Evolutionary conservation across 192 early-diverging fungal species (phyloP).

Genomic region (Bifiguratus adelaidae): DNA sequence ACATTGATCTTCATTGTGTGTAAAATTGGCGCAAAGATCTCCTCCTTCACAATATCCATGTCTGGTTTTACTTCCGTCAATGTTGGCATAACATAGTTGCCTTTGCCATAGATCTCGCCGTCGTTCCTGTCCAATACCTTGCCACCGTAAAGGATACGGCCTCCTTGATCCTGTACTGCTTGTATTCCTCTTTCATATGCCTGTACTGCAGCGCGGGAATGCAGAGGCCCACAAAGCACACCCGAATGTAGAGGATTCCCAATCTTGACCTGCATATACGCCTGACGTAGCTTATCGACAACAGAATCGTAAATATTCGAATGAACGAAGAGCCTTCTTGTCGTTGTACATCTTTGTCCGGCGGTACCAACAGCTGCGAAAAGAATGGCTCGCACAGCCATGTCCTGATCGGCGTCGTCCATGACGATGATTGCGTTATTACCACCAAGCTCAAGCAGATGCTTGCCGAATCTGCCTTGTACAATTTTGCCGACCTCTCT

Average conservation of each 20-base stretch:
- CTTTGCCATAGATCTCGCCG: slow-evolving; percentile 25
- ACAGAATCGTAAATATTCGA: slow-evolving; percentile 80
- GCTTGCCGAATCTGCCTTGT: slow-evolving; percentile 80
- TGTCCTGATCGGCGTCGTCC: slow-evolving; percentile 82
- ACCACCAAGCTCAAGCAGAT: slow-evolving; percentile 84
- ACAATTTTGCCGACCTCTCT: slow-evolving; percentile 69
- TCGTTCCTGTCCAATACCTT: slow-evolving; percentile 57
- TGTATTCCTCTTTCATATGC: slow-evolving; percentile 65
- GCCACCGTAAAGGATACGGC: slow-evolving; percentile 79
- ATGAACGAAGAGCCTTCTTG: slow-evolving; percentile 83
- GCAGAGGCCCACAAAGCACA: slow-evolving; percentile 85
- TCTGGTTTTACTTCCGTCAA: slow-evolving; percentile 71
- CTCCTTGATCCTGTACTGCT: slow-evolving; percentile 73
- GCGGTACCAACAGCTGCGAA: slow-evolving; percentile 96
- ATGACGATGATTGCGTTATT: slow-evolving; percentile 95
- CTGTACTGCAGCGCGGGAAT: slow-evolving; percentile 75
- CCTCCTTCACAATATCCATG: slow-evolving; percentile 78
- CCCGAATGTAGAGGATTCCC: slow-evolving; percentile 79
- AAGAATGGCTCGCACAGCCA: slow-evolving; percentile 74
- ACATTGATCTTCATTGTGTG: slow-evolving; percentile 70
- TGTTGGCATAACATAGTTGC: slow-evolving; percentile 91
- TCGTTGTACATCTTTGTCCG: slow-evolving; percentile 93
- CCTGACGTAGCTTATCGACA: slow-evolving; percentile 63
- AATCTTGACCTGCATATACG: slow-evolving; percentile 79
- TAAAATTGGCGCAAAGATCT: slow-evolving; percentile 92